These are phyloP conservation scores for Stygiomarasmius scandens DNA, from an alignment of 1,284 basidiomycete genomes.

Conservation along the genomic window DNA sequence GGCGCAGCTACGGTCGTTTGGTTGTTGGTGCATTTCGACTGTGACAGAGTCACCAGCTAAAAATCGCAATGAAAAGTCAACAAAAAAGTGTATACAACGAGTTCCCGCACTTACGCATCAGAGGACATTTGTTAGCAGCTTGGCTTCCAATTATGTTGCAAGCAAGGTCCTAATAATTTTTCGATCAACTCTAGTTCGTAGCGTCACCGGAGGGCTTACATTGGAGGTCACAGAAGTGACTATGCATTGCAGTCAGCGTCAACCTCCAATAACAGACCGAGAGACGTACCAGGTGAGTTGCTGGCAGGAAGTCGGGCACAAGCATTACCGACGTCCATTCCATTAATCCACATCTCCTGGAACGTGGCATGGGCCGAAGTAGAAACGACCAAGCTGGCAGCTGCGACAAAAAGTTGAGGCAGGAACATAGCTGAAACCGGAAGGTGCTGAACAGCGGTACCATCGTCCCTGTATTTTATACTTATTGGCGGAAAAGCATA, in stretches of 20 bases:
- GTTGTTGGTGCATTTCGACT: conserved; percentile 60
- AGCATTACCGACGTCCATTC: conserved; percentile 48
- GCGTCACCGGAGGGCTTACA: background rate
- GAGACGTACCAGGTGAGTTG: conserved; percentile 50
- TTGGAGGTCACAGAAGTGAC: conserved; percentile 10
- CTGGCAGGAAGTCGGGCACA: conserved; percentile 48
- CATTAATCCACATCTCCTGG: conserved; percentile 56
- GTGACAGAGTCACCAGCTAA: conserved; percentile 49
- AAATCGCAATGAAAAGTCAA: background rate
- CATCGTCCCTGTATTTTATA: background rate
- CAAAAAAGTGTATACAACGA: no score
- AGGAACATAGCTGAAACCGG: background rate
- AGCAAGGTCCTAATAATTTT: conserved; percentile 41
- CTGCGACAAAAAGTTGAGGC: conserved; percentile 26
- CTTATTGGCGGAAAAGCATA: background rate
- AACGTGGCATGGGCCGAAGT: conserved; percentile 51
- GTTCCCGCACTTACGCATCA: conserved; percentile 45
- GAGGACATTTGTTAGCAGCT: conserved; percentile 41
- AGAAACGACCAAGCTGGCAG: conserved; percentile 39
- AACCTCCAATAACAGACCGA: conserved; percentile 29
- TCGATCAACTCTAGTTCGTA: background rate
- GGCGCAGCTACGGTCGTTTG: conserved; percentile 46
- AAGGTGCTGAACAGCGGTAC: background rate
- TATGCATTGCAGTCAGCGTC: conserved; percentile 15
- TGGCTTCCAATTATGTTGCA: conserved; percentile 43